Conservation (phyloP, 2,329 filamentous ascomycete genomes). For the Ascochyta rabiei region DNA sequence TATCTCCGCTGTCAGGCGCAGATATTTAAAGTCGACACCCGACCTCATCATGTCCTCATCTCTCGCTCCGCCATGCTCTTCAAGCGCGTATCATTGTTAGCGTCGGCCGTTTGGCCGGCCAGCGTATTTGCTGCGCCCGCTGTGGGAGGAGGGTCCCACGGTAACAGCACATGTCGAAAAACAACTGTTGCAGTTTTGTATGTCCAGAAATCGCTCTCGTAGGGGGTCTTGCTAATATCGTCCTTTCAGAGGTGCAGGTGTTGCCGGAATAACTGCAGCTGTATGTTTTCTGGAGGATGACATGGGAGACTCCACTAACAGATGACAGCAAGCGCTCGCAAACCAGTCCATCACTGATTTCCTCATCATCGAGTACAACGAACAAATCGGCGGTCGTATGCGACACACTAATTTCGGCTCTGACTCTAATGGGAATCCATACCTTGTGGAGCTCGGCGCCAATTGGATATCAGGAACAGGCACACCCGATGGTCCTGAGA, state of each 20-base stretch:
- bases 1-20: neutral
- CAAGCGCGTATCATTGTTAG: neutral
- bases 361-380: conserved; percentile 68
- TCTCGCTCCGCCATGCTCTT: conserved; percentile 1
- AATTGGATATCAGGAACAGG: conserved; percentile 66
- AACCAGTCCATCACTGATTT: conserved; percentile 69
- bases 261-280: conserved; percentile 68
- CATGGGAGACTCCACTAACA: neutral
- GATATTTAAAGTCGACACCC: neutral
- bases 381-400: conserved; percentile 67
- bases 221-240: neutral
- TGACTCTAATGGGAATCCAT: conserved; percentile 54
- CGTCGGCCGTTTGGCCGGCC: neutral
- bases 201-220: neutral
- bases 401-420: conserved; percentile 64
- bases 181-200: conserved; percentile 45
- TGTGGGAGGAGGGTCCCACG: conserved; percentile 14
- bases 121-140: conserved; percentile 23
- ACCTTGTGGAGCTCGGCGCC: conserved; percentile 66
- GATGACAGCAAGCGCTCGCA: conserved; percentile 60
- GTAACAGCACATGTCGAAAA: conserved; percentile 36
- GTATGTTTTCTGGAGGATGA: conserved; percentile 37
- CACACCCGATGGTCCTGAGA: conserved; percentile 52
- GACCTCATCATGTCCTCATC: neutral
- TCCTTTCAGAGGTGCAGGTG: conserved; percentile 60